Evolutionary conservation across 331 rosid genomes (phyloP), one percentile per base, ranked within the genome.

Genomic region (Quercus lobata): DNA sequence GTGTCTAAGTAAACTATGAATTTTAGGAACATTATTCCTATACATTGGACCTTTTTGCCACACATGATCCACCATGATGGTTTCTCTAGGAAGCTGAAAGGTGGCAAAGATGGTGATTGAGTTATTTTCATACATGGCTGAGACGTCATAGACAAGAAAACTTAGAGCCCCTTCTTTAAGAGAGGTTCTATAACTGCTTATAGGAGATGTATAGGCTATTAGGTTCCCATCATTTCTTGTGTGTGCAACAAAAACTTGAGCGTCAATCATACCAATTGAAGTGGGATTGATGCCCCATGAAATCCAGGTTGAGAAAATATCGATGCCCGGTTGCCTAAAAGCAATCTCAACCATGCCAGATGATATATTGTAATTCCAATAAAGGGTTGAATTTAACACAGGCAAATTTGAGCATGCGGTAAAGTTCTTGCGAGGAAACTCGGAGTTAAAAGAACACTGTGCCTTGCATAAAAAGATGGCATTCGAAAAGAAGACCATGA

Each of bases 281-380:
- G 61, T 82, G 1, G 88, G 88, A 66, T 86, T 86, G 3, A 83
- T 80, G 27, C 82, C 86, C 89, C 89, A 85, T 1, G 85, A 80
- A 11, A 77, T 49, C 91, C 90, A 88, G 4, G 63, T 53, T 0
- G 83, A 55, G 1, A 8, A 58, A 6, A 24, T 70, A 2, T 65
- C 61, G 0, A 71, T 84, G 0, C 69, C 46, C 32, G 54, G 1
- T 49, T 85, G 82, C 46, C 69, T 85, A 83, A 85, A 82, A 3
- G 88, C 88, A 1, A 82, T 9, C 4, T 82, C 78, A 0, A 82
- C 14, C 1, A 30, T 18, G 49, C 44, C 15, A 2, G 74, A 30
- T 1, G 76, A 52, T 10, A 63, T 25, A 1, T 53, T 25, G 21
- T 85, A 85, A 49, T 76, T 85, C 82, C 84, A 85, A 1, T 77